Percentiles rank a stretch among this genome's conserved stretches.
These are phyloP conservation scores for Entophlyctis luteolus DNA, from an alignment of 192 early-diverging fungal genomes.

Conservation along the genomic window DNA sequence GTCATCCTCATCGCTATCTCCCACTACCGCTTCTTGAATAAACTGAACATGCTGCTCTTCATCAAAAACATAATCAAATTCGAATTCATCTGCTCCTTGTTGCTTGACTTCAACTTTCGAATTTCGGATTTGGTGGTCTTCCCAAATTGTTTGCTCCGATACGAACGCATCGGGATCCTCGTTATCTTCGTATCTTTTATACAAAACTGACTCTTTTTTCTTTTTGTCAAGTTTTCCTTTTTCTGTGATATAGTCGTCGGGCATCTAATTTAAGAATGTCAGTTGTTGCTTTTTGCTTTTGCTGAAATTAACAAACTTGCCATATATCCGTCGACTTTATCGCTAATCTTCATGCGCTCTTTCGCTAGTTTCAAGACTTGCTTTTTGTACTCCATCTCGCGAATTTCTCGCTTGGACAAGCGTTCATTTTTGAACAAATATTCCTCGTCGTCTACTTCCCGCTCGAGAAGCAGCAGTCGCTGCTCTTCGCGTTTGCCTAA, in stretches of 20 bases:
- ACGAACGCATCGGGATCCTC: slow-evolving; percentile 60
- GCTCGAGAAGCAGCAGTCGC: slow-evolving; percentile 68
- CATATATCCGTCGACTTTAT: slow-evolving; percentile 76
- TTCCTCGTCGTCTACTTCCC: slow-evolving; percentile 85
- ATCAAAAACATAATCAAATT: slow-evolving; percentile 95
- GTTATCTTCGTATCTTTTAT: slow-evolving; percentile 84
- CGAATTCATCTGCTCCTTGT: slow-evolving; percentile 48
- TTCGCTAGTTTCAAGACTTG: slow-evolving; percentile 78
- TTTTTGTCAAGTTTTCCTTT: slow-evolving; percentile 97
- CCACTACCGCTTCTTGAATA: slow-evolving; percentile 64
- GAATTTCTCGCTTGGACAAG: slow-evolving; percentile 72
- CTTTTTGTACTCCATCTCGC: slow-evolving; percentile 79
- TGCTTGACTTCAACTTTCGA: slow-evolving; percentile 29
- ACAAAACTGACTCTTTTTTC: slow-evolving; percentile 83
- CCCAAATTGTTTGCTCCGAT: slow-evolving; percentile 92
- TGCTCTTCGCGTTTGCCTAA: slow-evolving; percentile 81
- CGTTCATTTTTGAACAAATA: slow-evolving; percentile 68
- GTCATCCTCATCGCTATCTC: slow-evolving; percentile 29
- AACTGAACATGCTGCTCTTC: slow-evolving; percentile 84
- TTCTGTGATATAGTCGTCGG: slow-evolving; percentile 90
- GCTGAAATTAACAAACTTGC: not conserved
- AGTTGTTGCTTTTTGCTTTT: not conserved
- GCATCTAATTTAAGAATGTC: slow-evolving; percentile 25
- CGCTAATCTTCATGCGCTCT: slow-evolving; percentile 74
- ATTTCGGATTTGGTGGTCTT: slow-evolving; percentile 65